Base-by-base conservation (phyloP, 139 green algal genomes). In the Pseudopediastrum boryanum region DNA sequence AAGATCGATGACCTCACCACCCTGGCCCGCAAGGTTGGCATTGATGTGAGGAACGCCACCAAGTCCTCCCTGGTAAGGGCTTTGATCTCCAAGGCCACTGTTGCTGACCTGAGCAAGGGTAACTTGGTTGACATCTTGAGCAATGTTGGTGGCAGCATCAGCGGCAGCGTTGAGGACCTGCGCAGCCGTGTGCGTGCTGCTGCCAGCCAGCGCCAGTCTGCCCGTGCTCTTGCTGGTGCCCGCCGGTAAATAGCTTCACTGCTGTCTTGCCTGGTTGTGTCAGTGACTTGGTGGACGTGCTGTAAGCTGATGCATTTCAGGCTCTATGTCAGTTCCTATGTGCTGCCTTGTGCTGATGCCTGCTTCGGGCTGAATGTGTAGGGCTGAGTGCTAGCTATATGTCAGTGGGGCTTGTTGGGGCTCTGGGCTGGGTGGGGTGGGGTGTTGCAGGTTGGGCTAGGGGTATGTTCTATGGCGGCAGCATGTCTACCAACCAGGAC, bases 11-110 rank as follows among this genome's bases (percentile, higher is more conserved):
- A 43, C 33, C 71, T 78, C 39, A 50, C 51, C 29, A 54, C 67
- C 35, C 21, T 78, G 52, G 71, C 71, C 9, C 71, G 71, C 54
- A 78, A 78, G 71, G 68, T 69, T 52, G 71, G 71, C 54, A 78
- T 78, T 39, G 43, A 38, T 27, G 48, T 78, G 71, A 52, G 71
- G 39, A 78, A 78, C 25, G 71, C 54, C 25, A 78, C 71, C 71
- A 78, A 78, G 71, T 38, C 54, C 23, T 46, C 25, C 51, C 71
- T 78, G 51, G 36, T 78, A 7, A 48, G 25, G 27, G 19, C 42
- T 27, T 39, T 78, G 38, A n/a, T 33, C 48, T 31, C 35, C 9
- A 56, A 4, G 33, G 27, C 68, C n/a, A 78, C 52, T 7, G 54
- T 69, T 38, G 35, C 13, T 44, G 71, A 78, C 33, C 71, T 78